Evolutionary conservation across 768 basidiomycete genomes (phyloP).

Genomic region (Phylloporus sp.): DNA sequence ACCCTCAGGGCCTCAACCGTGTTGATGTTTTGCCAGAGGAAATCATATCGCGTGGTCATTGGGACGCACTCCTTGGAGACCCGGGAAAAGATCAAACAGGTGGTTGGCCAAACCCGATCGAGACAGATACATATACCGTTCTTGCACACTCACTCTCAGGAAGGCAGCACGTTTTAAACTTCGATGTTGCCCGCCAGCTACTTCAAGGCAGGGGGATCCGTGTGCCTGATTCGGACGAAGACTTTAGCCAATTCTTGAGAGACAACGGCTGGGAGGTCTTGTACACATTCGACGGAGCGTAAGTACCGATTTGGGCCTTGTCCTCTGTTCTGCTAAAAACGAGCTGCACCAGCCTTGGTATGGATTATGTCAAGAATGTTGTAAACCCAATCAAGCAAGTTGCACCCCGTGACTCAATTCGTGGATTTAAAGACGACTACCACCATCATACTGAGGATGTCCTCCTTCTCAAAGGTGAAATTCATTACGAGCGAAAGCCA

Average conservation of each 20-base stretch:
- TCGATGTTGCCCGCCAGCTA: constrained; percentile 22
- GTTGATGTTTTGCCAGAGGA: constrained; percentile 35
- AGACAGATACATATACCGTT: constrained; percentile 16
- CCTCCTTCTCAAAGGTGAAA: constrained; percentile 39
- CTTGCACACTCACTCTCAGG: constrained; percentile 18
- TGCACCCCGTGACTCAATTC: constrained; percentile 33
- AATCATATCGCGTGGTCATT: constrained; percentile 32
- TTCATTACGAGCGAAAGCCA: constrained; percentile 39
- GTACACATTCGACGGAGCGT: constrained; percentile 40
- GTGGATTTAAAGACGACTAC: constrained; percentile 41
- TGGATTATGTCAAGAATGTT: constrained; percentile 43
- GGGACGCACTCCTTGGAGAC: constrained; percentile 18
- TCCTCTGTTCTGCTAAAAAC: constrained; percentile 7
- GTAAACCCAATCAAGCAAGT: constrained; percentile 37
- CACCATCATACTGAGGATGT: constrained; percentile 33
- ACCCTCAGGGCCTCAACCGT: constrained; percentile 33
- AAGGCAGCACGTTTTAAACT: constrained; percentile 16
- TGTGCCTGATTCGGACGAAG: constrained; percentile 25
- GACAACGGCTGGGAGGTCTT: constrained; percentile 35
- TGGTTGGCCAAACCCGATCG: constrained; percentile 21
- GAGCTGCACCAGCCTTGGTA: constrained; percentile 31
- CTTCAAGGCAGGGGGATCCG: constrained; percentile 13
- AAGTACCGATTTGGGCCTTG: constrained; percentile 12
- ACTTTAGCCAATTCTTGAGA: constrained; percentile 27
- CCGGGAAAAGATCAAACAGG: constrained; percentile 13